Percentiles rank a stretch among this genome's conserved stretches.
These are phyloP conservation scores for Nicotiana tabacum DNA, from an alignment of 257 asterid species.

Conservation along the genomic window DNA sequence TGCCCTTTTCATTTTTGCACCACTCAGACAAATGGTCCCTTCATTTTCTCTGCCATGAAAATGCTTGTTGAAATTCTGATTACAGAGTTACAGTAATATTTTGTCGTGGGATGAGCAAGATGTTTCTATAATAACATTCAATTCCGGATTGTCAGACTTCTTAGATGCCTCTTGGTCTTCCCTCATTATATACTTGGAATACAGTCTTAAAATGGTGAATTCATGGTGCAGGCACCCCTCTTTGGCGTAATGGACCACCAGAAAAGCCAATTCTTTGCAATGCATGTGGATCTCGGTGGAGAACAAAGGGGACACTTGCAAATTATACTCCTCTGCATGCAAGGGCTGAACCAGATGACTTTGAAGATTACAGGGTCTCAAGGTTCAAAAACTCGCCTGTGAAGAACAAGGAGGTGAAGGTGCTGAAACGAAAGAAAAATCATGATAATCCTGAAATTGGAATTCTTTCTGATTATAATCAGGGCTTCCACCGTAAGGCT, in stretches of 20 bases:
- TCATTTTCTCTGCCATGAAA: neutral
- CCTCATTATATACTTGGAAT: neutral
- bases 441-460: conserved; percentile 43
- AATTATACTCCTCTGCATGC: conserved; percentile 95
- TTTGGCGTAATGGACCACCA: conserved; percentile 99
- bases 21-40: neutral
- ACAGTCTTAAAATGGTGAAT: conserved; percentile 13
- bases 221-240: conserved; percentile 75
- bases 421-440: conserved; percentile 58
- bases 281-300: conserved; percentile 99
- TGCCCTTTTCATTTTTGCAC: neutral
- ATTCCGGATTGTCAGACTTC: neutral
- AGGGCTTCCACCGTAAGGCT: conserved; percentile 38
- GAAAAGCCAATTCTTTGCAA: conserved; percentile 98
- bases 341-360: conserved; percentile 73
- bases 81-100: neutral
- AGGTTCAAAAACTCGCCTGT: conserved; percentile 47
- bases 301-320: conserved; percentile 88
- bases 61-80: neutral
- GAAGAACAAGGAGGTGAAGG: conserved; percentile 60
- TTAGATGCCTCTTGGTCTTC: conserved; percentile 2
- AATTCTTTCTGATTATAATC: conserved; percentile 48
- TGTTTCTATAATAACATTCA: neutral
- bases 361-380: conserved; percentile 55
- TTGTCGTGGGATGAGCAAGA: neutral